A percentile compares a stretch with the other conserved stretches of the same genome.
Evolutionary conservation across 106 monocot species (phyloP).

Genomic region (Allium cepa): DNA sequence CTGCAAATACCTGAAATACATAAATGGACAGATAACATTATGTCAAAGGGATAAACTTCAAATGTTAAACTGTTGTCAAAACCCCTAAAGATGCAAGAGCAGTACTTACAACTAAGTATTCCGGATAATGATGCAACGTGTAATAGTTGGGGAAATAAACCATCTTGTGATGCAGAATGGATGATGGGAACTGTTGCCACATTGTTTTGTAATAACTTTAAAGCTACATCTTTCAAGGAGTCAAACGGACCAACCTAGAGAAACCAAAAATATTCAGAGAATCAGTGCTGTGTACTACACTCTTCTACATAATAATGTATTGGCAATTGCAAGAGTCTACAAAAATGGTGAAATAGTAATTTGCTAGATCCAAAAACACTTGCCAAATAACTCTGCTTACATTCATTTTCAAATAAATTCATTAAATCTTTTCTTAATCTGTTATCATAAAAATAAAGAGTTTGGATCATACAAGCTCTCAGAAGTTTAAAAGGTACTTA

Average conservation of each 20-base stretch:
- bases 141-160: slow-evolving; percentile 75
- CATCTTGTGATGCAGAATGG: slow-evolving; percentile 69
- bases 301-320: too few species aligned
- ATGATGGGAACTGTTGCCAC: slow-evolving; percentile 87
- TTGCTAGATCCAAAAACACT: too few species aligned
- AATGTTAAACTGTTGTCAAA: background rate
- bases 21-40: background rate
- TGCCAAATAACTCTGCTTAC: too few species aligned
- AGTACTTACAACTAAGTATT: slow-evolving; percentile 71
- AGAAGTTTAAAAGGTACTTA: too few species aligned
- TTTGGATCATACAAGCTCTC: too few species aligned
- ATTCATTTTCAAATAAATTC: too few species aligned
- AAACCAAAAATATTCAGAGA: background rate
- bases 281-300: too few species aligned
- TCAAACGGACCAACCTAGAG: slow-evolving; percentile 82
- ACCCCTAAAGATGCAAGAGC: background rate
- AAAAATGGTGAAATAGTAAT: too few species aligned
- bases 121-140: slow-evolving; percentile 87
- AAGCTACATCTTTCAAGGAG: slow-evolving; percentile 73
- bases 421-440: too few species aligned
- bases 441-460: too few species aligned
- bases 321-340: too few species aligned
- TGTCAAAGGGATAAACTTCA: background rate
- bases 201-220: slow-evolving; percentile 80
- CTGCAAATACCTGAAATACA: slow-evolving; percentile 77